Evolutionary conservation across 176 grass and related monocot genomes (phyloP).

Genomic region (Aegilops umbellulata): DNA sequence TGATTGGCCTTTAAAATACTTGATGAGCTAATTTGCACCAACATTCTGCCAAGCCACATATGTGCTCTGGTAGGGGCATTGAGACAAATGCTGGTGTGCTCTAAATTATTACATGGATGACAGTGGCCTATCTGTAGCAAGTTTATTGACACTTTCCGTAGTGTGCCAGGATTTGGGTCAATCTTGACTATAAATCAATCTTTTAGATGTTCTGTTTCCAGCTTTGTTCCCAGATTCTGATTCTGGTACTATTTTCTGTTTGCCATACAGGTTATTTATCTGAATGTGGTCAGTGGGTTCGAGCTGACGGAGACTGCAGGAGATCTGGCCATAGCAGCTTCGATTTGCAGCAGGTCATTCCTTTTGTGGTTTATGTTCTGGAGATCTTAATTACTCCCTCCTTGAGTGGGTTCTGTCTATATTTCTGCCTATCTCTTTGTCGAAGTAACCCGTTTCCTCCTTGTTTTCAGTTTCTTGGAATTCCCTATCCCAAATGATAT

Average conservation of each 20-base stretch:
- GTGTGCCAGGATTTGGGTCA: constrained; percentile 12
- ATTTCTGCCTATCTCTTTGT: too few relatives aligned
- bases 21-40: background rate
- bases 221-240: constrained; percentile 2
- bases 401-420: too few relatives aligned
- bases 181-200: background rate
- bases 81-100: constrained; percentile 10
- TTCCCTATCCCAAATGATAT: constrained; percentile 85
- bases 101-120: background rate
- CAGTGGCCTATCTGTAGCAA: background rate
- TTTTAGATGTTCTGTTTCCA: background rate
- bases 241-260: constrained; percentile 27
- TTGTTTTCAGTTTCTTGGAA: constrained; percentile 85
- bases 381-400: background rate
- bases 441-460: constrained; percentile 3
- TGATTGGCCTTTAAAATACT: background rate
- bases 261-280: constrained; percentile 64
- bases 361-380: constrained; percentile 17
- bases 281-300: constrained; percentile 93
- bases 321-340: constrained; percentile 86
- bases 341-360: constrained; percentile 94
- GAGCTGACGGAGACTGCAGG: constrained; percentile 84
- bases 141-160: background rate
- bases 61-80: background rate
- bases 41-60: background rate